Evolutionary conservation across 2,329 filamentous ascomycete species (phyloP).

Genomic region (Aspergillus glaucus): DNA sequence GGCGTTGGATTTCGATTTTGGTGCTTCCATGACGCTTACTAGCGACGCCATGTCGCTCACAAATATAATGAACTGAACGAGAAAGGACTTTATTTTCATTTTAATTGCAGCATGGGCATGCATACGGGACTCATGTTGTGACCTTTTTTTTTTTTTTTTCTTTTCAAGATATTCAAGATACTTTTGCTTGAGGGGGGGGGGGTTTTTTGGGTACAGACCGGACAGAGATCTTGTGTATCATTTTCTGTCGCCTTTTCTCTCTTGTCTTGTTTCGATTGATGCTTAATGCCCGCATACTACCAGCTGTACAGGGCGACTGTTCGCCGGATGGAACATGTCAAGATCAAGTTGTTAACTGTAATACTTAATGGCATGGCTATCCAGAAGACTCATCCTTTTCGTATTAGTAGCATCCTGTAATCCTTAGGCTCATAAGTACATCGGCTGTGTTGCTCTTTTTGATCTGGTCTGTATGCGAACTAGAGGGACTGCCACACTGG

Average conservation of each 20-base stretch:
- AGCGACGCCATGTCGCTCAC: slow-evolving; percentile 7
- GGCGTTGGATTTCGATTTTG: not conserved
- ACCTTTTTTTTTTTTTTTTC: not conserved
- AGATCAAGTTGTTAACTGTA: slow-evolving; percentile 5
- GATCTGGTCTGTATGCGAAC: no score
- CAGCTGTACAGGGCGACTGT: not conserved
- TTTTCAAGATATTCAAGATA: not conserved
- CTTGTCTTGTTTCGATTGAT: not conserved
- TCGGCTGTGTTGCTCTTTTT: no score
- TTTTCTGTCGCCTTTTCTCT: not conserved
- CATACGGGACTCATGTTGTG: not conserved
- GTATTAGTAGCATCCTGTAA: no score
- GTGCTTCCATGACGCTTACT: not conserved
- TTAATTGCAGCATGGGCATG: not conserved
- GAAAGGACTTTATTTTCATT: slow-evolving; percentile 1
- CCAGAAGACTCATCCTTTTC: no score
- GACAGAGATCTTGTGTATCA: not conserved
- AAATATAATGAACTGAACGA: slow-evolving; percentile 19
- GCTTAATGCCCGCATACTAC: not conserved
- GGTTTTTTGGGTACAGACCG: not conserved
- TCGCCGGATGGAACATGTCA: slow-evolving; percentile 3
- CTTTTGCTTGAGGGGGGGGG: not conserved
- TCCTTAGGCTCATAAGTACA: no score
- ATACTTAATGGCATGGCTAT: slow-evolving; percentile 19
- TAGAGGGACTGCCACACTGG: no score